These are phyloP conservation scores for Oryza meridionalis DNA, from an alignment of 176 grass and related monocot species.

Conservation along the genomic window DNA sequence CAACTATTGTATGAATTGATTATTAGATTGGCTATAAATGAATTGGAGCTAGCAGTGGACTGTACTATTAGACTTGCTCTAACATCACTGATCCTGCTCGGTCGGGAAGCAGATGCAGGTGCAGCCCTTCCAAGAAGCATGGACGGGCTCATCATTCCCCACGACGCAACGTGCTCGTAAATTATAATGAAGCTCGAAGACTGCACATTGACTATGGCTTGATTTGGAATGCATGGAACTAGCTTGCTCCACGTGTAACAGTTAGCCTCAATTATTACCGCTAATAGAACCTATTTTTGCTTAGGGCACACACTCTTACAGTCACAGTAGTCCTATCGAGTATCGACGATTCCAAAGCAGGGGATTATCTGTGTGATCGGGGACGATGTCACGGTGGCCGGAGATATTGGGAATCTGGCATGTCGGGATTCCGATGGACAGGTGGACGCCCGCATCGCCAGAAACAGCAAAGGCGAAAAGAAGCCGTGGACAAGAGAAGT, in stretches of 20 bases:
- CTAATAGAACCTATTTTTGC: background rate
- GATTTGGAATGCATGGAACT: background rate
- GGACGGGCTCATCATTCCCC: background rate
- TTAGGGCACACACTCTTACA: background rate
- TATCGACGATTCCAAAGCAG: background rate
- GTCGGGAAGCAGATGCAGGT: background rate
- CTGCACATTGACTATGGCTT: background rate
- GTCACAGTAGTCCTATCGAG: background rate
- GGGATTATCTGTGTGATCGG: background rate
- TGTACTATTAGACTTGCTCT: too few relatives aligned
- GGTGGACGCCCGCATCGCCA: background rate
- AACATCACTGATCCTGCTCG: background rate
- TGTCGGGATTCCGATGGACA: background rate
- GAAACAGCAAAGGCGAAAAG: background rate
- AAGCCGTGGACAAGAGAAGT: background rate
- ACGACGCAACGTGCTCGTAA: background rate
- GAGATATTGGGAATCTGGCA: background rate
- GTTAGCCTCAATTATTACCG: background rate
- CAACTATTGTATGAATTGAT: too few relatives aligned
- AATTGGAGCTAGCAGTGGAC: too few relatives aligned
- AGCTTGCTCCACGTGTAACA: background rate
- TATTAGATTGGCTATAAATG: too few relatives aligned
- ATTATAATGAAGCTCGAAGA: background rate
- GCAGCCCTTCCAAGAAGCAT: slow-evolving; percentile 1
- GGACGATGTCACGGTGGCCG: background rate